Percentiles rank a stretch among this genome's conserved stretches.
These are phyloP conservation scores for Choricystis sp. DNA, from an alignment of 139 green algal species.

Conservation along the genomic window DNA sequence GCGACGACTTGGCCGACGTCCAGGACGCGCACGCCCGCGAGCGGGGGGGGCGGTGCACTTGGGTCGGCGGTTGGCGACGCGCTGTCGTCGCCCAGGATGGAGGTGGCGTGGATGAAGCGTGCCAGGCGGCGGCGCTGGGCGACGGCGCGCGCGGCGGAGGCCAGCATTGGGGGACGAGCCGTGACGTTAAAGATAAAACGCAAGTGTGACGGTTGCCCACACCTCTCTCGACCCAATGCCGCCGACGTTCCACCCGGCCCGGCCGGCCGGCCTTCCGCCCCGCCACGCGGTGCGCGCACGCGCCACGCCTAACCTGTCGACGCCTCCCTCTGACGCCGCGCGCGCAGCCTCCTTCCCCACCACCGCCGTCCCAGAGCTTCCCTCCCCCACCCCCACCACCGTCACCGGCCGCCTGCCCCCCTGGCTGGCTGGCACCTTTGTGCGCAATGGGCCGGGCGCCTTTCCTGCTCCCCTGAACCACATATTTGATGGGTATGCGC, in stretches of 20 bases:
- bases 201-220: too few species aligned
- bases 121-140: too few species aligned
- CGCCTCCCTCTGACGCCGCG: not conserved
- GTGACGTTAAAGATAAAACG: too few species aligned
- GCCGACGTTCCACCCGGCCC: too few species aligned
- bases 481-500: not conserved
- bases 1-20: slow-evolving; percentile 62
- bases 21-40: slow-evolving; percentile 13
- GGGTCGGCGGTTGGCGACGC: too few species aligned
- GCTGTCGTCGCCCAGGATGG: too few species aligned
- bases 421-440: not conserved
- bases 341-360: not conserved
- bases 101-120: too few species aligned
- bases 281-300: not conserved
- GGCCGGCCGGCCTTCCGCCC: too few species aligned
- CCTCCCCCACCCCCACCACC: not conserved
- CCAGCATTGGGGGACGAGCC: too few species aligned
- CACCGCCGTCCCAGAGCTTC: not conserved
- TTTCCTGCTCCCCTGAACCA: not conserved
- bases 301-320: not conserved
- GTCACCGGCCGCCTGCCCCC: not conserved
- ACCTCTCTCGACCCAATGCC: too few species aligned
- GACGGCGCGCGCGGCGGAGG: too few species aligned
- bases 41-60: slow-evolving; percentile 5
- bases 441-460: not conserved